Base-by-base conservation (phyloP, 2,329 filamentous ascomycete species). In the Colletotrichum costaricense region DNA sequence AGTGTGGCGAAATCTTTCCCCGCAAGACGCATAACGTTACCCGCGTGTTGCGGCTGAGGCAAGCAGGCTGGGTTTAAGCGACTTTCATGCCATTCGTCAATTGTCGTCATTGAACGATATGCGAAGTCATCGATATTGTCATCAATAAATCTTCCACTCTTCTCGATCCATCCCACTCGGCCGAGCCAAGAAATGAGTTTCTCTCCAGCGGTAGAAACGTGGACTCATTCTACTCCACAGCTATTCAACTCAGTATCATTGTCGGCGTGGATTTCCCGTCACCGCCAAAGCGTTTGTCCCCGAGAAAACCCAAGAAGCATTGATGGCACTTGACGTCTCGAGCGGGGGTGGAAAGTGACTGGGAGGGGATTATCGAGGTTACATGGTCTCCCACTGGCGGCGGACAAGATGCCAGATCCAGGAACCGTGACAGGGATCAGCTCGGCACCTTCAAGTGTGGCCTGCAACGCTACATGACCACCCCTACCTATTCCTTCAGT, bases 401-500 rank as follows among this genome's bases (percentile, higher is more conserved):
- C 71, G 71, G 71, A 73, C 62, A 11, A 62, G 9, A 62, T 71
- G 67, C 67, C 71, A 54, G 71, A 73, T 73, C 35, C 62, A 73
- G 71, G 67, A 68, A 63, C 35, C 26, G 0, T 4, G 49, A 57
- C 67, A 66, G 71, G 71, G 71, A 52, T 70, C 24, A 56, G 46
- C 70, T 73, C 70, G 67, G 67, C 56, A 70, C 70, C 70, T 58
- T 24, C 3, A 16, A 12, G 12, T 26, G 11, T 28, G 52, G 8
- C 54, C 49, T 62, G 56, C 49, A n/a, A 63, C 19, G 28, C 38
- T 35, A 8, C 42, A 30, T 46, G 28, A 11, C 52, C 59, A 42
- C 42, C 42, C 4, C 42, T 22, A 19, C 38, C 24, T 46, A 16
- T 49, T 60, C 4, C 33, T 16, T 22, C 24, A 24, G n/a, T n/a